phyloP scores from a whole-genome alignment of 306 rosid genomes.

The Prunus salicina region DNA sequence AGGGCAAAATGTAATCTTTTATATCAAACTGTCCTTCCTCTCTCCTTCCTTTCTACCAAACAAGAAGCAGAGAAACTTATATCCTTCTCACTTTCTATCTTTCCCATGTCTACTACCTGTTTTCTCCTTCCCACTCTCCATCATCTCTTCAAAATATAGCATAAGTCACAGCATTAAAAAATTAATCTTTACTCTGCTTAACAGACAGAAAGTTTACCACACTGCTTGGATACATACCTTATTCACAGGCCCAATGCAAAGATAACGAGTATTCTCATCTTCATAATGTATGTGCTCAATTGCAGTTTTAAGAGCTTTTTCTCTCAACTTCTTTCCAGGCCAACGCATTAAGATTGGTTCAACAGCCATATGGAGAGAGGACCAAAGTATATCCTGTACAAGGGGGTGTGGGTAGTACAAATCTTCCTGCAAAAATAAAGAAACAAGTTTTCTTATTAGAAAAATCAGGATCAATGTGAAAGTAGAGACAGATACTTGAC shows the following conservation, averaged over 20 bases:
- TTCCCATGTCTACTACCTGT: conserved; percentile 2
- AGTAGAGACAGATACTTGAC: neutral
- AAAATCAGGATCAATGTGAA: conserved; percentile 18
- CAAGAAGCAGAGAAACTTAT: neutral
- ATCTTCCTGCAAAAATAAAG: conserved; percentile 65
- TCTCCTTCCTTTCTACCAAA: neutral
- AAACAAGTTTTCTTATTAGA: conserved; percentile 18
- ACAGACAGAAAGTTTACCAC: conserved; percentile 10
- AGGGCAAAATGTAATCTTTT: neutral
- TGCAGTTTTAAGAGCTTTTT: conserved; percentile 54
- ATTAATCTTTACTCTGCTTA: conserved; percentile 3
- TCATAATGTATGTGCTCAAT: conserved; percentile 86
- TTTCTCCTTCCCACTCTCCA: neutral
- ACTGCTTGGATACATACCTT: conserved; percentile 51
- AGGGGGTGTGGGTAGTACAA: conserved; percentile 88
- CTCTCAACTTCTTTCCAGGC: conserved; percentile 87
- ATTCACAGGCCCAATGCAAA: conserved; percentile 91
- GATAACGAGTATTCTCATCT: conserved; percentile 94
- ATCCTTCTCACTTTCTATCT: neutral
- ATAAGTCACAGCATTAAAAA: neutral
- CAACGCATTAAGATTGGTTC: conserved; percentile 80
- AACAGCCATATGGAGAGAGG: conserved; percentile 59
- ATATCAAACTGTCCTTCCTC: neutral
- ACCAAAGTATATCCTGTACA: conserved; percentile 84
- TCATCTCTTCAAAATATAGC: neutral